A percentile compares a stretch with the other conserved stretches of the same genome.
Evolutionary conservation across 495 filamentous ascomycete species (phyloP).

Genomic region (Penicillium lividum): DNA sequence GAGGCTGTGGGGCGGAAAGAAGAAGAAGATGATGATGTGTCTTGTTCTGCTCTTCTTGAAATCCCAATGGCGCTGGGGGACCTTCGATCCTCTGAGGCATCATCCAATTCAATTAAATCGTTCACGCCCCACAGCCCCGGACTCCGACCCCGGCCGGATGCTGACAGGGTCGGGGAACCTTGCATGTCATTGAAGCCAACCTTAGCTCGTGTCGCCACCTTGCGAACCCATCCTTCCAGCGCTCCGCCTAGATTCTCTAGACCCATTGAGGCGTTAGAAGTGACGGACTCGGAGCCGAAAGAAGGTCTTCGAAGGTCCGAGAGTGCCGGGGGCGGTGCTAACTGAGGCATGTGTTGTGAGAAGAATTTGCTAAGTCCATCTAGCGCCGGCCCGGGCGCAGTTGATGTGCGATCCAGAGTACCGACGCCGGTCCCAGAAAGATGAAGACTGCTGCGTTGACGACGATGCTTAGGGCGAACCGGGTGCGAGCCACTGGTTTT

Average conservation of each 20-base stretch:
- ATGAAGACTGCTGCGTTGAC: slow-evolving; percentile 44
- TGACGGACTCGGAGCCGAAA: slow-evolving; percentile 44
- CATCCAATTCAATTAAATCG: slow-evolving; percentile 85
- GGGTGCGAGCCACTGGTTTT: slow-evolving; percentile 21
- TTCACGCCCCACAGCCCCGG: slow-evolving; percentile 47
- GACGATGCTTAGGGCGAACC: slow-evolving; percentile 33
- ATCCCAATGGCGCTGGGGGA: slow-evolving; percentile 25
- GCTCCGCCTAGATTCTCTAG: slow-evolving; percentile 83
- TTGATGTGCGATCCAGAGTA: slow-evolving; percentile 66
- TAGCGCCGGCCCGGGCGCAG: slow-evolving; percentile 73
- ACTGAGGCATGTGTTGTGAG: slow-evolving; percentile 70
- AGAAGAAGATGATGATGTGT: slow-evolving; percentile 28
- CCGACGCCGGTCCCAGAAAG: slow-evolving; percentile 83
- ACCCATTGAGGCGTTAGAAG: slow-evolving; percentile 52
- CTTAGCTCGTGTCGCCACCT: slow-evolving; percentile 61
- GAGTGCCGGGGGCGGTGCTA: slow-evolving; percentile 50
- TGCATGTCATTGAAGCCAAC: slow-evolving; percentile 43
- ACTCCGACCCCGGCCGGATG: slow-evolving; percentile 32
- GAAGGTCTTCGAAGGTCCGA: slow-evolving; percentile 36
- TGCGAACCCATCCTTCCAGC: slow-evolving; percentile 86
- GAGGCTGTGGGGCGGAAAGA: slow-evolving; percentile 29
- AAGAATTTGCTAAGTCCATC: slow-evolving; percentile 81
- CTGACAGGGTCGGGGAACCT: slow-evolving; percentile 31
- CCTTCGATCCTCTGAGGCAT: slow-evolving; percentile 46
- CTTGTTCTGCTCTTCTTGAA: slow-evolving; percentile 24